These are phyloP conservation scores for Dothideomycetes sp. DNA, from an alignment of 2,329 filamentous ascomycete species.

Conservation along the genomic window DNA sequence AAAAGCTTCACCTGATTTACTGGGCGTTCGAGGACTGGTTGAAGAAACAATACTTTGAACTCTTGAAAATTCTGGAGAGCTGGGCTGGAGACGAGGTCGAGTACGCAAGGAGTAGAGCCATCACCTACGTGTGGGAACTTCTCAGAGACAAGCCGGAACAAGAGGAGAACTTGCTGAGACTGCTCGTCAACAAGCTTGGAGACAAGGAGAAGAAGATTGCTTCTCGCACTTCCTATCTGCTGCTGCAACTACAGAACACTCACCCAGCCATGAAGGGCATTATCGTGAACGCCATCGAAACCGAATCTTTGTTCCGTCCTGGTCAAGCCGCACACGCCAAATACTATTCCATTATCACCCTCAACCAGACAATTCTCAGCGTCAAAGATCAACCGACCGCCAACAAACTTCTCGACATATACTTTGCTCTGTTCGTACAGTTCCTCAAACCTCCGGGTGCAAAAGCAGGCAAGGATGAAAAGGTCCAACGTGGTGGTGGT, in stretches of 20 bases:
- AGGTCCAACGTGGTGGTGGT: conserved; percentile 46
- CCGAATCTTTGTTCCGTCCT: conserved; percentile 77
- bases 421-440: conserved; percentile 80
- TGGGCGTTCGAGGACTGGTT: conserved; percentile 96
- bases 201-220: conserved; percentile 94
- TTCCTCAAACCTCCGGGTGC: conserved; percentile 58
- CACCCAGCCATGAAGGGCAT: conserved; percentile 92
- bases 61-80: conserved; percentile 80
- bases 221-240: conserved; percentile 81
- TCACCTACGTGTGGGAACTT: conserved; percentile 86
- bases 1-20: conserved; percentile 67
- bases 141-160: conserved; percentile 95
- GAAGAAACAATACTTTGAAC: conserved; percentile 86
- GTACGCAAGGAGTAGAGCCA: conserved; percentile 76
- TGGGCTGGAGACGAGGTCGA: conserved; percentile 96
- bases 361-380: conserved; percentile 93
- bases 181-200: conserved; percentile 93
- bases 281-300: conserved; percentile 75
- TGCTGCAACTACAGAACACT: conserved; percentile 80
- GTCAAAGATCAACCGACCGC: conserved; percentile 73
- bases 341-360: conserved; percentile 91
- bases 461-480: conserved; percentile 25
- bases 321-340: conserved; percentile 81
- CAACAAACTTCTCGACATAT: conserved; percentile 74
- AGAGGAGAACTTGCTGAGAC: conserved; percentile 81